Conservation (phyloP, 108 stramenopile species). For the Cyclotella atomus region DNA sequence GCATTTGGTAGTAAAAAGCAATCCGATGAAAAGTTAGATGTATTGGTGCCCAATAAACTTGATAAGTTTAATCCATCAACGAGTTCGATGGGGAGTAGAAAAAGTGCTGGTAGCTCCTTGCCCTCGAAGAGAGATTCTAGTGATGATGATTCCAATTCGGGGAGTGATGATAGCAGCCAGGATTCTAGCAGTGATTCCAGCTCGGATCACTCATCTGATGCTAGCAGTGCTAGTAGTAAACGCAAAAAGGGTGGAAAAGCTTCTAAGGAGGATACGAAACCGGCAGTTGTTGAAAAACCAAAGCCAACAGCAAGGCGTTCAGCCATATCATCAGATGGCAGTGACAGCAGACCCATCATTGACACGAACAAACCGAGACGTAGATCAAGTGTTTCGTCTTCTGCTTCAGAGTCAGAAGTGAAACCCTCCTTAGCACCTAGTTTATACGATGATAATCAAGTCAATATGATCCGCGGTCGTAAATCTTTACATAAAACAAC, state of each 20-base stretch:
- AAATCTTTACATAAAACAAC: slow-evolving; percentile 9
- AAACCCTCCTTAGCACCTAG: neutral
- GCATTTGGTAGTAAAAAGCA: neutral
- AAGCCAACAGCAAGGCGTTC: no score
- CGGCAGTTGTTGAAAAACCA: no score
- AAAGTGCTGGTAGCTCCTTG: neutral
- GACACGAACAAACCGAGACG: neutral
- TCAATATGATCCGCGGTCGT: slow-evolving; percentile 19
- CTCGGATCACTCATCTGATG: neutral
- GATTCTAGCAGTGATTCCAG: neutral
- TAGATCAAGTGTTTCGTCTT: no score
- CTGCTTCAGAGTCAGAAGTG: neutral
- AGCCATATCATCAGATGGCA: no score
- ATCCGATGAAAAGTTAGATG: neutral
- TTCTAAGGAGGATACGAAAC: no score
- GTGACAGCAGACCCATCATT: neutral
- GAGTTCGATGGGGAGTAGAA: neutral
- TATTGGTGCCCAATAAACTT: neutral
- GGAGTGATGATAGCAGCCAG: neutral
- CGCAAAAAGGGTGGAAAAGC: no score
- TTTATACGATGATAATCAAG: slow-evolving; percentile 25
- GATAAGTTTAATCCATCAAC: neutral
- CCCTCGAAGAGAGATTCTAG: neutral
- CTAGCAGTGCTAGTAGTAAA: neutral
- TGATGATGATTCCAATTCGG: neutral